Conservation (phyloP, 2,329 filamentous ascomycete species). For the Colletotrichum zoysiae region DNA sequence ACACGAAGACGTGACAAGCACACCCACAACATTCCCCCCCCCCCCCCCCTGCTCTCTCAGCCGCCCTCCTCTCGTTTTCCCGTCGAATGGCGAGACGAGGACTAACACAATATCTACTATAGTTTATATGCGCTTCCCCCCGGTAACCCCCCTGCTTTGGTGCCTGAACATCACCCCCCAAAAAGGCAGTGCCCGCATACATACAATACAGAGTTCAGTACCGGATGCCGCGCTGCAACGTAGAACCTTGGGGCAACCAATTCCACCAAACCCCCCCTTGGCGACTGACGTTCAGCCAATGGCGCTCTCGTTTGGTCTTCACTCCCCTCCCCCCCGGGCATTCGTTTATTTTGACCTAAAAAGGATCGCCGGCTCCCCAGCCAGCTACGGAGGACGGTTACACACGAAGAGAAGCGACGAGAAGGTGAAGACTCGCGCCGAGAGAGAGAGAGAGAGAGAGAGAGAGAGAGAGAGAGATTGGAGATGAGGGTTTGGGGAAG, state of each 20-base stretch:
- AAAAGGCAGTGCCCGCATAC: background rate
- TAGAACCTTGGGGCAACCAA: background rate
- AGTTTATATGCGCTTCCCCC: slow-evolving; percentile 10
- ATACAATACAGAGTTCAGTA: slow-evolving; percentile 1
- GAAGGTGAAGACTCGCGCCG: too few relatives aligned
- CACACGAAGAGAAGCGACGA: background rate
- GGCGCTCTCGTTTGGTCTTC: background rate
- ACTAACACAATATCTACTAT: background rate
- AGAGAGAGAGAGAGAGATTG: too few relatives aligned
- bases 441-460: background rate
- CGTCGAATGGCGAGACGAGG: background rate
- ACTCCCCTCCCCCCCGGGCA: background rate
- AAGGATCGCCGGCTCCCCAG: too few relatives aligned
- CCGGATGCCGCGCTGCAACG: slow-evolving; percentile 3
- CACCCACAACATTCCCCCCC: background rate
- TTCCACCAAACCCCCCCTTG: background rate
- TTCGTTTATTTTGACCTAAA: background rate
- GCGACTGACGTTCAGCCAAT: background rate
- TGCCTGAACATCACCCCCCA: slow-evolving; percentile 13
- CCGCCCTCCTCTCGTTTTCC: background rate
- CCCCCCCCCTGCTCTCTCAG: background rate
- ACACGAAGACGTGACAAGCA: slow-evolving; percentile 3
- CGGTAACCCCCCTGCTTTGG: background rate
- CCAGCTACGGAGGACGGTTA: background rate
- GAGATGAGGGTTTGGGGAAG: background rate